A percentile compares a stretch with the other conserved stretches of the same genome.
These are phyloP conservation scores for Leucocoprinus birnbaumii DNA, from an alignment of 768 basidiomycete genomes.

Conservation along the genomic window DNA sequence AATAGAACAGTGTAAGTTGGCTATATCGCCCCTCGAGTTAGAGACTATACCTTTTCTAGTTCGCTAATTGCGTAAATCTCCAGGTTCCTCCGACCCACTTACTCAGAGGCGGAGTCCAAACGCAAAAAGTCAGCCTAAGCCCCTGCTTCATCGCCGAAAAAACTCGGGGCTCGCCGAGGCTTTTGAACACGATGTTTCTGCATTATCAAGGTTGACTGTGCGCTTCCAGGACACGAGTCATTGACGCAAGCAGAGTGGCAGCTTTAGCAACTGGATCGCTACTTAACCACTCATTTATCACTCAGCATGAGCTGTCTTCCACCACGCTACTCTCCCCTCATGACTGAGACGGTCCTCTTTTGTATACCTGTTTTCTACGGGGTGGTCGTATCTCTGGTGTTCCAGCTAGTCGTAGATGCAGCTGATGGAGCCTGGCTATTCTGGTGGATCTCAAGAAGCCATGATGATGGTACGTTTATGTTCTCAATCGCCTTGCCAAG, in stretches of 20 bases:
- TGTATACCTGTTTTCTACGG: constrained; percentile 6
- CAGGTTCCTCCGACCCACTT: too few relatives aligned
- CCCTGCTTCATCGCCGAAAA: not conserved
- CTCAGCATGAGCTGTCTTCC: not conserved
- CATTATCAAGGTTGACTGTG: not conserved
- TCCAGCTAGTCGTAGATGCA: constrained; percentile 4
- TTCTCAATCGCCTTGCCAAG: not conserved
- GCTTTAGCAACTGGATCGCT: not conserved
- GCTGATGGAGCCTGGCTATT: constrained; percentile 2
- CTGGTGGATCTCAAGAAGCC: not conserved
- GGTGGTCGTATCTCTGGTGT: not conserved
- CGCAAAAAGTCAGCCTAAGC: not conserved
- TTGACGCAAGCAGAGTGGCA: not conserved
- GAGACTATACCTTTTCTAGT: too few relatives aligned
- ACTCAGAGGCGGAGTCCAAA: not conserved
- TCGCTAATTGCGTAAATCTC: too few relatives aligned
- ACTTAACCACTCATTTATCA: not conserved
- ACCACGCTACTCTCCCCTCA: not conserved
- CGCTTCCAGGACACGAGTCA: not conserved
- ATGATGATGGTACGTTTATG: constrained; percentile 1
- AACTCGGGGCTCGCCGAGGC: not conserved
- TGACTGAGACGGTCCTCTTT: not conserved
- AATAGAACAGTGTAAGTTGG: too few relatives aligned
- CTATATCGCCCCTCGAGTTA: too few relatives aligned
- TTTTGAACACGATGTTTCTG: not conserved